Evolutionary conservation across 2,329 filamentous ascomycete species (phyloP), one percentile per base, ranked within the genome.

Genomic region (Aspergillus hiratsukae): DNA sequence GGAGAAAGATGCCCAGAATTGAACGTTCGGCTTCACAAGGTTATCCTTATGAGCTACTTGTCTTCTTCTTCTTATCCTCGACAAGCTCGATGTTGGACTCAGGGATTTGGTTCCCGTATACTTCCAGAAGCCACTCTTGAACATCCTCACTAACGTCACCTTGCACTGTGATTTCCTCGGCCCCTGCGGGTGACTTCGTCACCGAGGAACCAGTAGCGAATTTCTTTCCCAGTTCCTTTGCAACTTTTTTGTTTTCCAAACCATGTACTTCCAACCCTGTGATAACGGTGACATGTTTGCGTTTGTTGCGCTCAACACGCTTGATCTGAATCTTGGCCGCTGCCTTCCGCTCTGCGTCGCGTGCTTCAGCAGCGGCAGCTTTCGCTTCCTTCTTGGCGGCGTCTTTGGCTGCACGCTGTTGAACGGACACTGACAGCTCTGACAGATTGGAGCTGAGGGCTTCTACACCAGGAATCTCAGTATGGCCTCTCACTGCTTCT

Each of bases 161-260:
- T 77, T 99, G 94, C 21, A 99, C 91, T 4, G 96, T 95, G 72
- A 99, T 97, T 77, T 97, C 94, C 76, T 99, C 94, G 19, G 89
- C 89, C 23, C 90, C 91, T 54, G 86, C 87, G 0, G 91, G 83
- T 1, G 89, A 84, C 78, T 97, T 96, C 8, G 93, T 97, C 48
- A 99, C 94, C 48, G 88, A 92, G 17, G 87, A 88, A 0, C 94
- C 94, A 9, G 94, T 97, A 29, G 94, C 94, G 71, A 99, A 97
- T 78, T 97, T 97, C 84, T 97, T 99, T 61, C 94, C 94, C 65
- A 97, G 87, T 69, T 97, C 94, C 80, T 97, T 97, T 57, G 92
- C 87, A 7, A 96, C 81, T 79, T 97, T 97, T 77, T 99, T 99
- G 69, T 97, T 82, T 55, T 97, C 93, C 45, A 97, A 75, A 0